Conservation (phyloP, 352 stramenopile species). For the Globisporangium radiosum region DNA sequence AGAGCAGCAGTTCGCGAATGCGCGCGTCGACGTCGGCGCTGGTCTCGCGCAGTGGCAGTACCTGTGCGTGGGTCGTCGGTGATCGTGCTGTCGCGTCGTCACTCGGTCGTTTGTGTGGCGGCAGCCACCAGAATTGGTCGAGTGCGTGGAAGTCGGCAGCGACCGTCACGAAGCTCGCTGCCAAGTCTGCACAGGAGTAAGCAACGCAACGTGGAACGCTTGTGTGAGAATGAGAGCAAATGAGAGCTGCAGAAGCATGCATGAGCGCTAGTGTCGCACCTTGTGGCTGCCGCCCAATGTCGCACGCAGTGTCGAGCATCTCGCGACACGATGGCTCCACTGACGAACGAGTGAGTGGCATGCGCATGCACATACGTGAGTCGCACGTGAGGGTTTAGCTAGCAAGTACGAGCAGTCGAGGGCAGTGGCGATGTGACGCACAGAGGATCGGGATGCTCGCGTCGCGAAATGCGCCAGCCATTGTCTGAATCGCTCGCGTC, state of each 20-base stretch:
- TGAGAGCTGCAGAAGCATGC: background rate
- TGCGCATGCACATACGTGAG: background rate
- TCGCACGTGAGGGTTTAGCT: no score
- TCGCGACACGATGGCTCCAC: slow-evolving; percentile 71
- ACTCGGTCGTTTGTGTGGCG: slow-evolving; percentile 22
- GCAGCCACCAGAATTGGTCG: slow-evolving; percentile 61
- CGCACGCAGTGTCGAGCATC: slow-evolving; percentile 81
- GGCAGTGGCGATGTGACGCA: slow-evolving; percentile 8
- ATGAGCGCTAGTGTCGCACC: slow-evolving; percentile 11
- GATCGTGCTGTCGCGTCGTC: slow-evolving; percentile 12
- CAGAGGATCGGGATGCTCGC: slow-evolving; percentile 48
- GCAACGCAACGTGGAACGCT: background rate
- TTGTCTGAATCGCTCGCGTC: slow-evolving; percentile 78
- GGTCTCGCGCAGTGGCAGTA: slow-evolving; percentile 52
- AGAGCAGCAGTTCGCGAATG: slow-evolving; percentile 57
- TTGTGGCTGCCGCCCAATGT: slow-evolving; percentile 58
- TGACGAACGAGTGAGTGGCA: slow-evolving; percentile 15
- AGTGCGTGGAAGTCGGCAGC: slow-evolving; percentile 42
- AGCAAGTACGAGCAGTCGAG: background rate
- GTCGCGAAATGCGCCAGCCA: slow-evolving; percentile 52
- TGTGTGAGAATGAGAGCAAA: background rate
- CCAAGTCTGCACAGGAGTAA: slow-evolving; percentile 19
- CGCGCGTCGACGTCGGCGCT: slow-evolving; percentile 46
- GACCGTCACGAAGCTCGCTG: slow-evolving; percentile 22
- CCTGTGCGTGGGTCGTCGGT: slow-evolving; percentile 33